Conservation (phyloP, 257 asterid species). For the Vinca minor region DNA sequence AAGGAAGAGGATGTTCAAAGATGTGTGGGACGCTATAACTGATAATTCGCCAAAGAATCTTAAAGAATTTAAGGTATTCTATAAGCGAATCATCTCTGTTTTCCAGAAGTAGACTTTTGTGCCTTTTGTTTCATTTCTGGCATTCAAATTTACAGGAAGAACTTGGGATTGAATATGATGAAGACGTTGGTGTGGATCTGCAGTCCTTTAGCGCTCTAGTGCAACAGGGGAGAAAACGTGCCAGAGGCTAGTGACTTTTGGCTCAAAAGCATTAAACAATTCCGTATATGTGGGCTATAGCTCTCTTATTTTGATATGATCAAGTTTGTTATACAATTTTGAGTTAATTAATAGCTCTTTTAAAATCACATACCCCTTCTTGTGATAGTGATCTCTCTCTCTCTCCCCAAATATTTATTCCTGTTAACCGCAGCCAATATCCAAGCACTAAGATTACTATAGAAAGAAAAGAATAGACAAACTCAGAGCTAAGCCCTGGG, state of each 20-base stretch:
- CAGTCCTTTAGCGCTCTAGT: slow-evolving; percentile 53
- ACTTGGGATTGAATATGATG: slow-evolving; percentile 87
- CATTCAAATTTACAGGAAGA: slow-evolving; percentile 53
- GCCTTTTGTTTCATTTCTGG: neutral
- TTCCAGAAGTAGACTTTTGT: slow-evolving; percentile 4
- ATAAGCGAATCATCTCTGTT: neutral
- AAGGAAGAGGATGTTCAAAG: slow-evolving; percentile 93
- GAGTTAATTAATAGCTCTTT: neutral
- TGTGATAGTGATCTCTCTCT: too few relatives aligned
- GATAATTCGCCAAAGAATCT: slow-evolving; percentile 85
- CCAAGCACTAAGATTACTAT: too few relatives aligned
- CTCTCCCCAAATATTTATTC: too few relatives aligned
- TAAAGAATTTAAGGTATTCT: slow-evolving; percentile 70
- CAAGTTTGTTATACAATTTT: neutral
- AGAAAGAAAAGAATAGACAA: too few relatives aligned
- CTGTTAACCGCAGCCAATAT: too few relatives aligned
- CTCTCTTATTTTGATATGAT: neutral
- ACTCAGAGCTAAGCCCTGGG: too few relatives aligned
- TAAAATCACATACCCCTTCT: neutral
- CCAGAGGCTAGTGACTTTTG: slow-evolving; percentile 31
- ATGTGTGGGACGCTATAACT: slow-evolving; percentile 90
- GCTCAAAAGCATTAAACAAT: neutral
- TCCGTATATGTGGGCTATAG: neutral
- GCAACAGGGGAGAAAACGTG: slow-evolving; percentile 53
- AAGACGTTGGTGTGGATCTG: slow-evolving; percentile 74